Evolutionary conservation across 2,329 filamentous ascomycete species (phyloP), one percentile per base, ranked within the genome.

Genomic region (Clarireedia hainanense): DNA sequence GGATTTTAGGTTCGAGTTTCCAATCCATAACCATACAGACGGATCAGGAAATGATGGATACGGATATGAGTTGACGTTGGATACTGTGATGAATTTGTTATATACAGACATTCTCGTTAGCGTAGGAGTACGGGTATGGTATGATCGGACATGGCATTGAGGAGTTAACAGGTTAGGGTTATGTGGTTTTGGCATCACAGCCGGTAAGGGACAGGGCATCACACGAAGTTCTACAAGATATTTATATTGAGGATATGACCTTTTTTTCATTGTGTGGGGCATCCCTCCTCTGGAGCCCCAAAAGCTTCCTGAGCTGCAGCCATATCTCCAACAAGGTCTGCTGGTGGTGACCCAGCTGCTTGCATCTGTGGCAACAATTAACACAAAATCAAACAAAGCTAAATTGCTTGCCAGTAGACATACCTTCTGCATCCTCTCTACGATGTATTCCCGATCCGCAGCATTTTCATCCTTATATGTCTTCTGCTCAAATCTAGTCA

Each of bases 351-450:
- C 9, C 94, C 94, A 59, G 88, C 87, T 51, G 86, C 86, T 91
- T 99, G 94, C 94, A 99, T 99, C 92, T 96, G 67, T 57, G 36
- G 20, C 54, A 51, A 57, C 36, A 20, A 55, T 65, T 56, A 68
- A 61, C 55, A 59, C 30, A 55, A 50, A 49, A 48, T 55, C 39
- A 37, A 56, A 54, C 56, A 12, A 34, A 12, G 40, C 14, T 43
- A 24, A 30, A 47, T 24, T 12, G 15, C 24, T 27, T 24, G 23
- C 20, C 15, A 42, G 17, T n/a, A 30, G 20, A 69, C 79, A 70
- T 72, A 96, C 92, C 84, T 92, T 92, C 72, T 97, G 92, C 94
- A 99, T 99, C 69, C 86, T 86, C 67, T 96, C 91, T 62, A 96
- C 92, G 65, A 99, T 94, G 71, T 91, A 96, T 69, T 95, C 89